These are phyloP conservation scores for Paxillus involutus DNA, from an alignment of 768 basidiomycete species.

Conservation along the genomic window DNA sequence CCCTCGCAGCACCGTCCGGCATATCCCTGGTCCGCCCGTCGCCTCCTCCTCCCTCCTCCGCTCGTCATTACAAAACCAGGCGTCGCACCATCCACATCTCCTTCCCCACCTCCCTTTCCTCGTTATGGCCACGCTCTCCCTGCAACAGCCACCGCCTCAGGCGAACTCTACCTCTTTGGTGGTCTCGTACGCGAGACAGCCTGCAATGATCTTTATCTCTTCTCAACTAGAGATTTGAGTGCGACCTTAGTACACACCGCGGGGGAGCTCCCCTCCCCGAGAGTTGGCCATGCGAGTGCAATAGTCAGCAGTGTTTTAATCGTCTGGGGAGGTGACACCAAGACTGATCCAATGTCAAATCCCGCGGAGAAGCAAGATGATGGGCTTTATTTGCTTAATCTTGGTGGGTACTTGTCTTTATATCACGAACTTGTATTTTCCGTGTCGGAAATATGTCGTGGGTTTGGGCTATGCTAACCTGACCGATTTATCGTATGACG, in stretches of 20 bases:
- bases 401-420: slow-evolving; percentile 58
- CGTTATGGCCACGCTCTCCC: slow-evolving; percentile 95
- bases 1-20: slow-evolving; percentile 51
- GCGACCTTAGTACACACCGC: slow-evolving; percentile 83
- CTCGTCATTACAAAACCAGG: slow-evolving; percentile 63
- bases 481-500: background rate
- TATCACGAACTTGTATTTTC: background rate
- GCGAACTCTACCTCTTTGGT: slow-evolving; percentile 95
- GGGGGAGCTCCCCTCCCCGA: slow-evolving; percentile 83
- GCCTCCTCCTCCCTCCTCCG: slow-evolving; percentile 69
- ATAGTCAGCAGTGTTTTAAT: slow-evolving; percentile 94
- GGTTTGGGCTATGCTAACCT: slow-evolving; percentile 4
- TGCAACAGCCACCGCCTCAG: slow-evolving; percentile 67
- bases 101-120: slow-evolving; percentile 90
- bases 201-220: slow-evolving; percentile 91
- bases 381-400: slow-evolving; percentile 88
- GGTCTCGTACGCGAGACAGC: slow-evolving; percentile 91
- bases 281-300: slow-evolving; percentile 97
- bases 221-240: slow-evolving; percentile 76
- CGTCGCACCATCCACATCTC: slow-evolving; percentile 57
- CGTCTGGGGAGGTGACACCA: slow-evolving; percentile 98
- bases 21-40: slow-evolving; percentile 83
- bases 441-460: background rate
- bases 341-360: slow-evolving; percentile 63
- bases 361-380: slow-evolving; percentile 84